These are phyloP conservation scores for Cyberlindnera maritima DNA, from an alignment of 805 yeast genomes.

Conservation along the genomic window DNA sequence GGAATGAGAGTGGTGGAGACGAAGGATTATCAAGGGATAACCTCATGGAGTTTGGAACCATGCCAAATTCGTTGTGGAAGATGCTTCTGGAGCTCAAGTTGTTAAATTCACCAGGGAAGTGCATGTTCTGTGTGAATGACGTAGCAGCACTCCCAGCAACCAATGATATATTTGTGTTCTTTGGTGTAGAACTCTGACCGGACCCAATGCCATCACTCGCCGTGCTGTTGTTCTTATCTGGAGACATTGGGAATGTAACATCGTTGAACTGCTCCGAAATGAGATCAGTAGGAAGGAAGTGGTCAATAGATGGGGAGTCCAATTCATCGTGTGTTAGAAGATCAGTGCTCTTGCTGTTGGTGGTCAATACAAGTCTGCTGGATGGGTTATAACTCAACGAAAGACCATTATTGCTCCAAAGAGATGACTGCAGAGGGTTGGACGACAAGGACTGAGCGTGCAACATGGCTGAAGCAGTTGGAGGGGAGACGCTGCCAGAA, in stretches of 20 bases:
- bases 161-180: constrained; percentile 3
- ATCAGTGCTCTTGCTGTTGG: constrained; percentile 5
- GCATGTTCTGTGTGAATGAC: constrained; percentile 7
- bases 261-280: constrained; percentile 27
- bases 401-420: constrained; percentile 13
- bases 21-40: constrained; percentile 18
- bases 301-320: constrained; percentile 34
- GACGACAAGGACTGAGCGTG: not conserved
- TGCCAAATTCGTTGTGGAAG: constrained; percentile 19
- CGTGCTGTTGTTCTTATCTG: not conserved
- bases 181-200: constrained; percentile 9
- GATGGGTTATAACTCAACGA: constrained; percentile 6
- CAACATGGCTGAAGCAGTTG: not conserved
- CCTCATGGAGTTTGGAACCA: constrained; percentile 14
- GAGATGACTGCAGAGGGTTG: constrained; percentile 2
- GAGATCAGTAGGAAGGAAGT: constrained; percentile 35
- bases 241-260: constrained; percentile 6
- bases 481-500: constrained; percentile 8
- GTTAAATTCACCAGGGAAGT: constrained; percentile 12
- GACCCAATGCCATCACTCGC: constrained; percentile 8
- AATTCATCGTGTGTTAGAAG: constrained; percentile 25
- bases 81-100: constrained; percentile 20
- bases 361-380: constrained; percentile 11
- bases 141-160: constrained; percentile 1
- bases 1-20: constrained; percentile 21